Percentiles rank a stretch among this genome's conserved stretches.
Evolutionary conservation across 2,329 filamentous ascomycete species (phyloP).

Genomic region (Botryotinia globosa): DNA sequence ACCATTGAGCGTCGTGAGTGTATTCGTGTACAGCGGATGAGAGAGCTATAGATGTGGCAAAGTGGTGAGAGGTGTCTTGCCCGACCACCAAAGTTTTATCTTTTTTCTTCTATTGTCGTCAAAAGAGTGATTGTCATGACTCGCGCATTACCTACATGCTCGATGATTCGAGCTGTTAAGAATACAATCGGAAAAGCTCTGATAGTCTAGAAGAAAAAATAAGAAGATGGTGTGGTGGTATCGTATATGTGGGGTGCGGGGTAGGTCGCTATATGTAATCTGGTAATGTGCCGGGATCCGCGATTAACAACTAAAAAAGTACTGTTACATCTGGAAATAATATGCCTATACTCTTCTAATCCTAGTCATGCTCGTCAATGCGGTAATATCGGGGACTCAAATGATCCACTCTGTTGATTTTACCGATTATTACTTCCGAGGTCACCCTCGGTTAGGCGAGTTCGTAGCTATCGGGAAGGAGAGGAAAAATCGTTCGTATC

Average conservation of each 20-base stretch:
- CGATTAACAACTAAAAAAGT: background rate
- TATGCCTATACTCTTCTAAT: background rate
- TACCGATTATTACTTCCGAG: background rate
- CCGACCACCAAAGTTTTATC: background rate
- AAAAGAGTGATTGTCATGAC: background rate
- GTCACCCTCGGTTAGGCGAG: background rate
- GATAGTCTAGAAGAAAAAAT: background rate
- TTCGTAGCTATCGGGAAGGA: background rate
- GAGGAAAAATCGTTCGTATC: background rate
- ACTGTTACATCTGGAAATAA: background rate
- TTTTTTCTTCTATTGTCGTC: background rate
- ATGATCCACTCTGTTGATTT: background rate
- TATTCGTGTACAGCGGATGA: background rate
- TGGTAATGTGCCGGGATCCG: background rate
- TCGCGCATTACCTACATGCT: background rate
- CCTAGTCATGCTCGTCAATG: background rate
- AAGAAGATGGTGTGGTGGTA: background rate
- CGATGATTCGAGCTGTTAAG: background rate
- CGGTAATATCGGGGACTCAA: background rate
- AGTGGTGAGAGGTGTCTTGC: background rate
- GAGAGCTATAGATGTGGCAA: background rate
- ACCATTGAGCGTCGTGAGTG: background rate
- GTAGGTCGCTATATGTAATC: background rate
- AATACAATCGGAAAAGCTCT: background rate
- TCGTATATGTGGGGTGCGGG: background rate